phyloP scores from a whole-genome alignment of 768 basidiomycete species.

The Agaricus sinodeliciosus region DNA sequence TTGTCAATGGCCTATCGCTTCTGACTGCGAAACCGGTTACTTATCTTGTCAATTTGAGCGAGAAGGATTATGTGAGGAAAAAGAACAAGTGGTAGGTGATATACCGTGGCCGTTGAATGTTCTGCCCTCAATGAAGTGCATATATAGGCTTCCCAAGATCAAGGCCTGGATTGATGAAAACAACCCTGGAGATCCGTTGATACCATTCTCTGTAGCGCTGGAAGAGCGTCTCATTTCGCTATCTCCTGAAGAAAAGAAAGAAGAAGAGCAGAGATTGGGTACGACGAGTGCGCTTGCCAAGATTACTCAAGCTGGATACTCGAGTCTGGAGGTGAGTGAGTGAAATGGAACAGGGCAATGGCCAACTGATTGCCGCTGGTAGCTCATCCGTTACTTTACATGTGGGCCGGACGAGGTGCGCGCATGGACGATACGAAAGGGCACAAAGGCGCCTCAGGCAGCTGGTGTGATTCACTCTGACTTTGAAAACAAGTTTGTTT shows the following conservation, averaged over 20 bases:
- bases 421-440: constrained; percentile 94
- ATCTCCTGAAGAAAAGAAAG: constrained; percentile 63
- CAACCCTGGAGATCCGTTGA: constrained; percentile 92
- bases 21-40: constrained; percentile 96
- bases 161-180: constrained; percentile 96
- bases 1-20: constrained; percentile 82
- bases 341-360: neutral
- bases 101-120: neutral
- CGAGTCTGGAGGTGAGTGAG: constrained; percentile 66
- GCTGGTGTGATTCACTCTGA: constrained; percentile 98
- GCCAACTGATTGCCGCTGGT: constrained; percentile 4
- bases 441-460: constrained; percentile 93
- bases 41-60: constrained; percentile 95
- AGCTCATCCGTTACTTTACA: constrained; percentile 96
- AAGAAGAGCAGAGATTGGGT: constrained; percentile 72
- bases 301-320: constrained; percentile 93
- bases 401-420: constrained; percentile 96
- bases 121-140: neutral
- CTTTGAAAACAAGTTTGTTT: constrained; percentile 97
- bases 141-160: constrained; percentile 82
- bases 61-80: constrained; percentile 91
- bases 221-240: constrained; percentile 80
- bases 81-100: constrained; percentile 90
- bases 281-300: constrained; percentile 76
- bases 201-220: constrained; percentile 94